Evolutionary conservation across 2,329 filamentous ascomycete species (phyloP).

Genomic region (Delphinella strobiligena): DNA sequence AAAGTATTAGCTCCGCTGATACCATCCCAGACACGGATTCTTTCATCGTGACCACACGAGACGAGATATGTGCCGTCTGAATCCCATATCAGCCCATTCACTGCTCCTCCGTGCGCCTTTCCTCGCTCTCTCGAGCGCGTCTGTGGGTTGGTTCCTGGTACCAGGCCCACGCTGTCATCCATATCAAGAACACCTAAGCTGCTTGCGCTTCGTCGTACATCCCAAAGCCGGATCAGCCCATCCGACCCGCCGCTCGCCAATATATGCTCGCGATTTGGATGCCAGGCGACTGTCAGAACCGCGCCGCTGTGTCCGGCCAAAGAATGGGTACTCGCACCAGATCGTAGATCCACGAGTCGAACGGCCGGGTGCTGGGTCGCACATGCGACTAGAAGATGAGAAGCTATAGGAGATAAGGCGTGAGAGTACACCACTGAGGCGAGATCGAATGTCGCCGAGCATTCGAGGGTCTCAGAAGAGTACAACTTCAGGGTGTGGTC

Average conservation of each 20-base stretch:
- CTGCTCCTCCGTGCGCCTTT: constrained; percentile 64
- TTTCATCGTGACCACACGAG: constrained; percentile 70
- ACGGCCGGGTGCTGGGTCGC: constrained; percentile 78
- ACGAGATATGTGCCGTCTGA: constrained; percentile 66
- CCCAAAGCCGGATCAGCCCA: constrained; percentile 75
- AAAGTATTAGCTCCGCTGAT: constrained; percentile 73
- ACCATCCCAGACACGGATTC: constrained; percentile 79
- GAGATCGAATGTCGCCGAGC: constrained; percentile 57
- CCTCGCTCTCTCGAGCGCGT: constrained; percentile 27
- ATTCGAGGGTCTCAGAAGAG: constrained; percentile 48
- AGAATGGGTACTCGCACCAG: constrained; percentile 53
- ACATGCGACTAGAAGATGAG: constrained; percentile 70
- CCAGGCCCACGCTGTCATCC: constrained; percentile 53
- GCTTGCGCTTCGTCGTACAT: constrained; percentile 67
- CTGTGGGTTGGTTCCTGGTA: constrained; percentile 25
- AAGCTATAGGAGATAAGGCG: constrained; percentile 59
- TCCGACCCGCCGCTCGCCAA: constrained; percentile 78
- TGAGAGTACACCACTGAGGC: constrained; percentile 63
- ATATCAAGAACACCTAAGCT: constrained; percentile 69
- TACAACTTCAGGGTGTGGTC: constrained; percentile 68
- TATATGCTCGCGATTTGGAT: constrained; percentile 64
- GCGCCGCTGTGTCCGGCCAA: constrained; percentile 38
- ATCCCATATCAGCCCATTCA: constrained; percentile 79
- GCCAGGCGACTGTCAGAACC: constrained; percentile 61
- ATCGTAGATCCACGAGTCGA: constrained; percentile 74